Evolutionary conservation across 73 alveolate genomes (phyloP).

Genomic region (Stentor roeselii): DNA sequence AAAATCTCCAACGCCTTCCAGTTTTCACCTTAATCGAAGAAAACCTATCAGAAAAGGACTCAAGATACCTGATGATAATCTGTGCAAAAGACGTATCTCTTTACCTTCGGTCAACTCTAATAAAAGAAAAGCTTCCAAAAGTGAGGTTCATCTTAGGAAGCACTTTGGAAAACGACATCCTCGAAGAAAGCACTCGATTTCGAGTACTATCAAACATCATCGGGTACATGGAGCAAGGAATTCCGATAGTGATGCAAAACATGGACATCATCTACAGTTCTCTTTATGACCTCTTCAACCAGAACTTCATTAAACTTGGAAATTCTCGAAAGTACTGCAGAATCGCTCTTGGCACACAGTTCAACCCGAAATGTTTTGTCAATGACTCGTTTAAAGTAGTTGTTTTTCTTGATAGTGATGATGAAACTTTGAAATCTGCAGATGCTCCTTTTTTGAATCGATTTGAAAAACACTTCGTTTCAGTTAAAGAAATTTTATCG

Average conservation of each 20-base stretch:
- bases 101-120: not conserved
- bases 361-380: slow-evolving; percentile 42
- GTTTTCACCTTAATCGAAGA: not conserved
- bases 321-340: slow-evolving; percentile 47
- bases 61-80: slow-evolving; percentile 29
- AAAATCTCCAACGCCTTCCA: too few species aligned
- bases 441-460: slow-evolving; percentile 67
- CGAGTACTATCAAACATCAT: slow-evolving; percentile 30
- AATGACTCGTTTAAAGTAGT: slow-evolving; percentile 40
- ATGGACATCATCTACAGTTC: slow-evolving; percentile 44
- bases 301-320: slow-evolving; percentile 38
- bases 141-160: slow-evolving; percentile 36
- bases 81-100: slow-evolving; percentile 3
- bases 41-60: not conserved
- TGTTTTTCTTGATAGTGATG: slow-evolving; percentile 28
- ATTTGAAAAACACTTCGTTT: slow-evolving; percentile 46
- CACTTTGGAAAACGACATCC: slow-evolving; percentile 36
- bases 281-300: slow-evolving; percentile 52
- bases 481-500: slow-evolving; percentile 31
- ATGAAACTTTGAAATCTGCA: slow-evolving; percentile 16
- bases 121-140: not conserved
- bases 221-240: slow-evolving; percentile 44
- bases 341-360: slow-evolving; percentile 46
- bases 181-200: slow-evolving; percentile 18
- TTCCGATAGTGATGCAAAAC: slow-evolving; percentile 44